Base-by-base conservation (phyloP, 1,139 yeast species). In the Debaryomyces psychrophilus region DNA sequence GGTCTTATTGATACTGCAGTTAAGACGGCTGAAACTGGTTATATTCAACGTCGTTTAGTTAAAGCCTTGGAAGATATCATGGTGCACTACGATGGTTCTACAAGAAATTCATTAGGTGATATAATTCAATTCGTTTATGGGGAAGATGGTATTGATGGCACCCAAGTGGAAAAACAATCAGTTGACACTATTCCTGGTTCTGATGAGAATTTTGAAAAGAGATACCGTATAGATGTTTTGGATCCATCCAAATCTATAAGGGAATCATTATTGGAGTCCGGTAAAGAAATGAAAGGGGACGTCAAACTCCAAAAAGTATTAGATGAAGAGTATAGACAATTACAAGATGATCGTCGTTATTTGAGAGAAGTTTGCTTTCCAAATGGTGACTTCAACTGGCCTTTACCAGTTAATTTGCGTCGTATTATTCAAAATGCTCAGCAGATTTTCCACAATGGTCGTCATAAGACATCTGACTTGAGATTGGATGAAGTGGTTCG, bases 1-100 rank as follows among this genome's bases (percentile, higher is more conserved):
- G 99, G 99, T 82, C 82, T 93, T 67, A 93, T 93, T 68, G 99
- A 93, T 82, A 93, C 99, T 49, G 98, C 98, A 12, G 98, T 92
- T 43, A 92, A 92, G 69, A 93, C 99, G 35, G 99, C 99, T 2
- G 99, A 93, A 73, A 93, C 99, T 28, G 99, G 99, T 73, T 93
- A 93, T 70, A 95, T 93, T 65, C 99, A 95, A 74, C 93, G 99
- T 78, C 95, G 99, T 80, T 77, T 95, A 68, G 96, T 95, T 43
- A 95, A 95, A 68, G 99, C 99, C 8, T 77, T 95, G 68, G 99
- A 95, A 69, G 99, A 95, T 76, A 92, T 95, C 53, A 92, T 92
- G 96, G 99, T 93, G 38, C 97, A 92, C 65, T 95, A 95, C 61
- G 99, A 95, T 76, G 97, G 97, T 65, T 92, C 99, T 6, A 92